Conservation (phyloP, 495 filamentous ascomycete genomes). For the Podospora pseudopauciseta region DNA sequence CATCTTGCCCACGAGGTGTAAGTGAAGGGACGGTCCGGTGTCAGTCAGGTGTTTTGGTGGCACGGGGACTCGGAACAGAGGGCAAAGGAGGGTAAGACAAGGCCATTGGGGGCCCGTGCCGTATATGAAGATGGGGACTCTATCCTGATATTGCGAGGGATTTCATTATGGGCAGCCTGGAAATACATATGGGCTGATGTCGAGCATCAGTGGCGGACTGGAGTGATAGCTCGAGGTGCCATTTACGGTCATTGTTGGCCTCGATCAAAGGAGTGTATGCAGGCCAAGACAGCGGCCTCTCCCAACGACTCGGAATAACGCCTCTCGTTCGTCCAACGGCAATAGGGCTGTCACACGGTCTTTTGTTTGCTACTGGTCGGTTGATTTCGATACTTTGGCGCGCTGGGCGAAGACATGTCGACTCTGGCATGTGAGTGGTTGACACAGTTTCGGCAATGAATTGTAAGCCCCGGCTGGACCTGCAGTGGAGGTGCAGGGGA, state of each 20-base stretch:
- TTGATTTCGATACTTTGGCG: slow-evolving; percentile 6
- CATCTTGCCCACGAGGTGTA: neutral
- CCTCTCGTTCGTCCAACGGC: slow-evolving; percentile 5
- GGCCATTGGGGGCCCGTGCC: neutral
- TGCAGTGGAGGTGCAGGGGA: neutral
- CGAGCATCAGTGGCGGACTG: neutral
- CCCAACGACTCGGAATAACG: neutral
- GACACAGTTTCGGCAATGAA: neutral
- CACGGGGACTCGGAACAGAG: neutral
- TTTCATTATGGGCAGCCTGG: neutral
- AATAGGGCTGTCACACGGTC: neutral
- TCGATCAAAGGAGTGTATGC: neutral
- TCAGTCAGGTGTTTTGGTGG: neutral
- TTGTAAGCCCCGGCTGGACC: neutral
- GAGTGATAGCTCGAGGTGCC: neutral
- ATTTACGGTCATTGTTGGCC: neutral
- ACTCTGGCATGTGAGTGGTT: neutral
- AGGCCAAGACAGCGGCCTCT: slow-evolving; percentile 1
- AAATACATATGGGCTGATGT: neutral
- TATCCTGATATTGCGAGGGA: neutral
- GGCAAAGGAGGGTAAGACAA: neutral
- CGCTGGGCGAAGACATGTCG: neutral
- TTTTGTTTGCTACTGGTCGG: slow-evolving; percentile 2
- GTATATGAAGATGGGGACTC: neutral
- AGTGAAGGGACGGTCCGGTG: neutral